Conservation (phyloP, 2,329 filamentous ascomycete genomes). For the Lasiodiplodia theobromae region DNA sequence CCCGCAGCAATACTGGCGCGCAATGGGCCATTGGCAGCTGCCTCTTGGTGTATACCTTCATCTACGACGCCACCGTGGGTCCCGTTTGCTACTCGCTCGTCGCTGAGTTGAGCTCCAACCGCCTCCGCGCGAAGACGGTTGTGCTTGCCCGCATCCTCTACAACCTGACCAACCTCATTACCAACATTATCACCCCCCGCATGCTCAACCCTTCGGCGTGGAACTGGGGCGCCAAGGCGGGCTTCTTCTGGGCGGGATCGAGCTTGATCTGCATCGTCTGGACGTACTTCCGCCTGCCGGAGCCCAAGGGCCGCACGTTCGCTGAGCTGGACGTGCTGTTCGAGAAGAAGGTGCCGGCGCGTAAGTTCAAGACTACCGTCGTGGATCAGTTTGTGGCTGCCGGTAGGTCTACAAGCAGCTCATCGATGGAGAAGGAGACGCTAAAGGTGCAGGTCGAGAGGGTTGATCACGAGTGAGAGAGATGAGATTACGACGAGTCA, state of each 20-base stretch:
- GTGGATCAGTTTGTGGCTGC: conserved; percentile 21
- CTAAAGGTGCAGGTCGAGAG: conserved; percentile 4
- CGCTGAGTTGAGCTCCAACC: conserved; percentile 79
- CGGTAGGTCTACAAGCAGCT: neutral
- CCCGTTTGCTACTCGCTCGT: conserved; percentile 90
- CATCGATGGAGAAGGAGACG: neutral
- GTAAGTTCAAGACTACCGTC: conserved; percentile 34
- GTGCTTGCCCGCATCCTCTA: conserved; percentile 78
- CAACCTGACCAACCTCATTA: conserved; percentile 81
- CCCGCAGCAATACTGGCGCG: conserved; percentile 56
- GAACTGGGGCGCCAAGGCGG: conserved; percentile 85
- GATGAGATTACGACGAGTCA: neutral
- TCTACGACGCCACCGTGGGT: conserved; percentile 86
- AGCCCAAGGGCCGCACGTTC: conserved; percentile 79
- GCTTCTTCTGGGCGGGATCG: conserved; percentile 85
- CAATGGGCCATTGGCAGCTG: conserved; percentile 44
- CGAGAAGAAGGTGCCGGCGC: conserved; percentile 55
- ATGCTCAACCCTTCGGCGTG: conserved; percentile 86
- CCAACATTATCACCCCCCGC: conserved; percentile 81
- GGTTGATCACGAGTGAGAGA: neutral
- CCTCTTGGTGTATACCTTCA: conserved; percentile 59
- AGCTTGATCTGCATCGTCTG: conserved; percentile 82
- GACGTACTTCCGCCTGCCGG: conserved; percentile 80
- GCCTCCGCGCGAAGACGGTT: conserved; percentile 89
- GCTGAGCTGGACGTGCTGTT: conserved; percentile 86